A percentile compares a stretch with the other conserved stretches of the same genome.
phyloP scores from a whole-genome alignment of 352 stramenopile species.

The Globisporangium carolinianum region DNA sequence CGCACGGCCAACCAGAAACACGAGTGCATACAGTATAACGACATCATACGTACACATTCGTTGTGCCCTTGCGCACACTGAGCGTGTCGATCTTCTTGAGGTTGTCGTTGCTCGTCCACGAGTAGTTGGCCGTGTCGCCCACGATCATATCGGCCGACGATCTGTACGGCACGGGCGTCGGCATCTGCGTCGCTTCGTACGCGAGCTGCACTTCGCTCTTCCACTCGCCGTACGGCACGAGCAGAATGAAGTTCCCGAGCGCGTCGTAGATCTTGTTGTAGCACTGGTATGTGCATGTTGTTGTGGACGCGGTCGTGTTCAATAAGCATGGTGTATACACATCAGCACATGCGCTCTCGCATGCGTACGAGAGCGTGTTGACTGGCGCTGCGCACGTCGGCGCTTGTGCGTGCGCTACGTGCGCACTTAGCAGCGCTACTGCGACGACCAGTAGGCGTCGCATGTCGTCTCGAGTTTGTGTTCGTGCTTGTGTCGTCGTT shows the following conservation, averaged over 20 bases:
- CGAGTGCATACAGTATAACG: too few relatives aligned
- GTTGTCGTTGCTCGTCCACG: conserved; percentile 16
- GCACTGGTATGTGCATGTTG: neutral
- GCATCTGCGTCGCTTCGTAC: neutral
- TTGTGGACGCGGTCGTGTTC: neutral
- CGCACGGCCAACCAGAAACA: too few relatives aligned
- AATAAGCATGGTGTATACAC: neutral
- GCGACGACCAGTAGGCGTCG: neutral
- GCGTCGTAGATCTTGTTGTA: neutral
- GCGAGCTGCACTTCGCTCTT: neutral
- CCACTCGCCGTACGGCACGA: conserved; percentile 3
- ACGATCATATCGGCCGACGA: neutral
- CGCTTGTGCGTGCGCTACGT: neutral
- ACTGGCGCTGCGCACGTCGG: neutral
- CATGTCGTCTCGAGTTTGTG: too few relatives aligned
- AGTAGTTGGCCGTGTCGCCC: conserved; percentile 9
- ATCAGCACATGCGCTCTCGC: conserved; percentile 1
- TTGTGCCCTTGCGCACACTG: conserved; percentile 22
- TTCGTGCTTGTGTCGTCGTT: too few relatives aligned
- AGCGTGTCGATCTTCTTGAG: conserved; percentile 28
- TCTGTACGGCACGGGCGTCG: neutral
- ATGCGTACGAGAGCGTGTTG: conserved; percentile 1
- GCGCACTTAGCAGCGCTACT: neutral
- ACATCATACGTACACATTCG: conserved; percentile 11
- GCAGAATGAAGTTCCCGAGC: neutral